Conservation (phyloP, 345 rosid genomes). For the Cochlearia excelsa region DNA sequence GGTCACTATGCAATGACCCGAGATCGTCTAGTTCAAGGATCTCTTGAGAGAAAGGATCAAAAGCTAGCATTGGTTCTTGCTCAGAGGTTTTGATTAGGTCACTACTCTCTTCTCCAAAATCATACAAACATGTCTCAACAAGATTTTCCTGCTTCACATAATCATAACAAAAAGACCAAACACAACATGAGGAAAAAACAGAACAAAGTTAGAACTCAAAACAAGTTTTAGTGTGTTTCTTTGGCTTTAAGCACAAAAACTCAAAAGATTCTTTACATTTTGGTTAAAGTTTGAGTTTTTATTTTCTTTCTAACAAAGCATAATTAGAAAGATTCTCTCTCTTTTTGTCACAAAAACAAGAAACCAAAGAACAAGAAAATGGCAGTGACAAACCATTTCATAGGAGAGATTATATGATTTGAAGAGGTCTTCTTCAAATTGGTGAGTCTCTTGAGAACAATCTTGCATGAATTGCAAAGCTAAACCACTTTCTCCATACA, state of each 20-base stretch:
- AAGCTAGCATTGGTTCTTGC: slow-evolving; percentile 56
- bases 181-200: slow-evolving; percentile 12
- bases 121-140: slow-evolving; percentile 54
- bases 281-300: no score
- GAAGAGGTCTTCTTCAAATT: slow-evolving; percentile 68
- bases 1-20: slow-evolving; percentile 63
- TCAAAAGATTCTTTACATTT: no score
- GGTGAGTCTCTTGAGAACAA: slow-evolving; percentile 58
- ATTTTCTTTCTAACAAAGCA: no score
- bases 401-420: slow-evolving; percentile 52
- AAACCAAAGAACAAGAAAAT: neutral
- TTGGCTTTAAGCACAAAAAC: no score
- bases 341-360: no score
- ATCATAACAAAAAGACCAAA: slow-evolving; percentile 17
- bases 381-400: slow-evolving; percentile 54
- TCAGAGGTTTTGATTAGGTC: slow-evolving; percentile 89
- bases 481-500: slow-evolving; percentile 72
- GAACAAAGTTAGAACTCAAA: no score
- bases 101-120: slow-evolving; percentile 77
- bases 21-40: slow-evolving; percentile 47
- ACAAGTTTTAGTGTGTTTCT: no score
- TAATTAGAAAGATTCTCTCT: no score
- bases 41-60: slow-evolving; percentile 69
- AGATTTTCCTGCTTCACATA: slow-evolving; percentile 40
- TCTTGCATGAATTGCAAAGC: slow-evolving; percentile 61